Conservation (phyloP, 2,329 filamentous ascomycete genomes). For the Cladosporium sp. region DNA sequence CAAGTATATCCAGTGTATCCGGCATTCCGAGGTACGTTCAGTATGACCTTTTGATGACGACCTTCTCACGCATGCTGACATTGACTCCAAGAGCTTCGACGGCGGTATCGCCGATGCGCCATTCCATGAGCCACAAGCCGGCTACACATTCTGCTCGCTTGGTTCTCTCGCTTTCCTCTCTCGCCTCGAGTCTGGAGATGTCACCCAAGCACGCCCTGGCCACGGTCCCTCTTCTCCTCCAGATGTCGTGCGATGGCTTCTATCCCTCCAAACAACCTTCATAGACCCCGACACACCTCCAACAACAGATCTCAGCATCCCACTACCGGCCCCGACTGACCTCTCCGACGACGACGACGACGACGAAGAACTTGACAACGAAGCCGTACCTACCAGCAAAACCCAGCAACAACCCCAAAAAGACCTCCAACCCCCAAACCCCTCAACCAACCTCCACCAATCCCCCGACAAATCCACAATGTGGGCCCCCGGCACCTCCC, state of each 20-base stretch:
- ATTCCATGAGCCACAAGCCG: constrained; percentile 82
- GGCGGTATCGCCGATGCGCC: constrained; percentile 79
- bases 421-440: neutral
- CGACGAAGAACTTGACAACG: neutral
- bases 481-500: constrained; percentile 48
- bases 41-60: neutral
- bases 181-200: constrained; percentile 49
- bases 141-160: constrained; percentile 88
- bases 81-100: constrained; percentile 71
- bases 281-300: constrained; percentile 43
- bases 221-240: constrained; percentile 42
- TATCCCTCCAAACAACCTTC: constrained; percentile 47
- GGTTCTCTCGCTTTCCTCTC: constrained; percentile 75
- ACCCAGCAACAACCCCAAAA: neutral
- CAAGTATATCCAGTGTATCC: constrained; percentile 69
- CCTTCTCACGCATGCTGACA: neutral
- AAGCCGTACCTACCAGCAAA: neutral
- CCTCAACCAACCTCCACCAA: constrained; percentile 28
- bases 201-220: constrained; percentile 23
- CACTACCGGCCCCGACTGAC: neutral
- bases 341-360: neutral
- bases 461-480: constrained; percentile 30
- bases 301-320: neutral
- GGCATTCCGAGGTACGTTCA: constrained; percentile 53
- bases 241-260: constrained; percentile 49